Evolutionary conservation across 352 stramenopile genomes (phyloP).

Genomic region (Phytophthora lateralis): DNA sequence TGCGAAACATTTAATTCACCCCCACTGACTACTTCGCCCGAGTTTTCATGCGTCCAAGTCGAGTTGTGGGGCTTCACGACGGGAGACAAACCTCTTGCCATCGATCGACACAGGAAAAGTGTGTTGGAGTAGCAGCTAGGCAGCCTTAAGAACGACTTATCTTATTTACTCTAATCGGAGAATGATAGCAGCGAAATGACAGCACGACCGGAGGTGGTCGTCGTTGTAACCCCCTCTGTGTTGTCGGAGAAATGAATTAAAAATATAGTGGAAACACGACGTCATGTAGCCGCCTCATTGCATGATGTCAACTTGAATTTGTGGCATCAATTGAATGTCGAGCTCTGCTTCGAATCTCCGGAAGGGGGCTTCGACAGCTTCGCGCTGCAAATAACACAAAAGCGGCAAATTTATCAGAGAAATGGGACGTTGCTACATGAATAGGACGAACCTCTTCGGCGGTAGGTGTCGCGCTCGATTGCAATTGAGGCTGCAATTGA

Average conservation of each 20-base stretch:
- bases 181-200: slow-evolving; percentile 10
- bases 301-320: slow-evolving; percentile 21
- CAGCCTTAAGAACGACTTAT: slow-evolving; percentile 21
- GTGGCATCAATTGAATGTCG: slow-evolving; percentile 32
- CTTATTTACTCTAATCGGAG: slow-evolving; percentile 41
- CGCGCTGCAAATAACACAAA: slow-evolving; percentile 29
- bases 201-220: background rate
- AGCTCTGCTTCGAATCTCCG: slow-evolving; percentile 39
- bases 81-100: slow-evolving; percentile 48
- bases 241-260: slow-evolving; percentile 22
- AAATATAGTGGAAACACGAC: slow-evolving; percentile 9
- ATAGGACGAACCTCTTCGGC: slow-evolving; percentile 32
- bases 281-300: slow-evolving; percentile 17
- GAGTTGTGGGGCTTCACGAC: slow-evolving; percentile 89
- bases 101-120: slow-evolving; percentile 61
- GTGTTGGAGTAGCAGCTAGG: slow-evolving; percentile 63
- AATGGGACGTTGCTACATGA: background rate
- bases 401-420: slow-evolving; percentile 2
- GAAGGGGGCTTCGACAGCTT: slow-evolving; percentile 40
- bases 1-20: slow-evolving; percentile 90
- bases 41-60: slow-evolving; percentile 83
- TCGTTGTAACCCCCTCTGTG: background rate
- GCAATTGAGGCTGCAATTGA: slow-evolving; percentile 48
- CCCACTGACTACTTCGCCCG: slow-evolving; percentile 74
- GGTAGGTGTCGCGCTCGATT: slow-evolving; percentile 46